Base-by-base conservation (phyloP, 306 rosid species). In the Fragaria ananassa region DNA sequence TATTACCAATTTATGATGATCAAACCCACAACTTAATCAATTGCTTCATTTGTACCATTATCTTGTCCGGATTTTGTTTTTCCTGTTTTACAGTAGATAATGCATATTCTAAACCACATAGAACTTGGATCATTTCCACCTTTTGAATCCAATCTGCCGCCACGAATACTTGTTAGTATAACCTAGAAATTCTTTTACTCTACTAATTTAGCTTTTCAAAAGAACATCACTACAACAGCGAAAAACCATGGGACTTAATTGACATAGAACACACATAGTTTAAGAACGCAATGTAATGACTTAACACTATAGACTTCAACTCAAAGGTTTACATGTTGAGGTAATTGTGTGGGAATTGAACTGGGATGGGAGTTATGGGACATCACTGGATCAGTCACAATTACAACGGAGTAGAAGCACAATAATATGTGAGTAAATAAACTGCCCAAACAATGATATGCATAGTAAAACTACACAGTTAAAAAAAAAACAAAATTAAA, bases 41-140 rank as follows among this genome's bases (percentile, higher is more conserved):
- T 6, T n/a, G 12, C 60, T 54, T 76, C 76, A 41, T 39, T 65
- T 50, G 77, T 71, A 13, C 70, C 39, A 45, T 50, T 35, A 35
- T 35, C 39, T 4, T 35, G 39, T 35, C 39, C 7, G 39, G 39
- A 5, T 35, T 35, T 5, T 5, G 5, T 39, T 39, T 39, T 39
- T 39, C 42, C 42, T 39, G 42, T 39, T 39, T 39, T 39, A 39
- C 42, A 39, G 42, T 6, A 39, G 8, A 39, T 39, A 5, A 39
- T 51, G 67, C 76, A 27, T 66, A 77, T 50, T 39, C 51, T 19
- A 47, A 61, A 25, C 65, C 21, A 66, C 81, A 70, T 71, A 71
- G 62, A 70, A 79, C 78, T 75, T 79, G 76, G 68, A 58, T 66
- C 65, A 51, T 75, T 39, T 54, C 72, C 70, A 73, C 42, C 18